phyloP scores from a whole-genome alignment of 164 flowering plant species.

The Tinospora cordifolia region DNA sequence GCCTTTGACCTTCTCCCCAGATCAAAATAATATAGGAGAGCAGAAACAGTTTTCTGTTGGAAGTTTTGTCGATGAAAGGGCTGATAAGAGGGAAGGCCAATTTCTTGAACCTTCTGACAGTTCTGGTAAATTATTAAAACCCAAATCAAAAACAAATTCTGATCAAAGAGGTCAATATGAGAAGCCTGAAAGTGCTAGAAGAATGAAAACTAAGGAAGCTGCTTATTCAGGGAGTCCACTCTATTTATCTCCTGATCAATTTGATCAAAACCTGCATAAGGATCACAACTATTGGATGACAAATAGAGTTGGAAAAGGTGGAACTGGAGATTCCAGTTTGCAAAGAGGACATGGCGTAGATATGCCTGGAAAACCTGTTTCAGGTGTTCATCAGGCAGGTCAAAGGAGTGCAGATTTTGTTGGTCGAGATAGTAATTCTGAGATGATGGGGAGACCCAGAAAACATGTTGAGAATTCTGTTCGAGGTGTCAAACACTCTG shows the following conservation, averaged over 20 bases:
- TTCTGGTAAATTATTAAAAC: slow-evolving; percentile 26
- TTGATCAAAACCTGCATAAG: slow-evolving; percentile 20
- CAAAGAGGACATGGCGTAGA: slow-evolving; percentile 25
- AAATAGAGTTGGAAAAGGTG: slow-evolving; percentile 27
- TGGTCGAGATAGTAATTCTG: slow-evolving; percentile 27
- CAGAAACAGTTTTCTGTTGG: slow-evolving; percentile 22
- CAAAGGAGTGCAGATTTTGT: slow-evolving; percentile 29
- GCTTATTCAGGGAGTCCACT: slow-evolving; percentile 21
- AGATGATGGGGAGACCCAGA: slow-evolving; percentile 30
- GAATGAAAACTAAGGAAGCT: slow-evolving; percentile 30
- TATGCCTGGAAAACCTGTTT: slow-evolving; percentile 28
- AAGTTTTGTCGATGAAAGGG: slow-evolving; percentile 28
- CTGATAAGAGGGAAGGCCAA: slow-evolving; percentile 23
- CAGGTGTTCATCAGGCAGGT: slow-evolving; percentile 36
- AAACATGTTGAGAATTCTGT: slow-evolving; percentile 32
- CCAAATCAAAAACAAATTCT: slow-evolving; percentile 45
- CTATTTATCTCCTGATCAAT: slow-evolving; percentile 30
- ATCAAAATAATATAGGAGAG: slow-evolving; percentile 28
- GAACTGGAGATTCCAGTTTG: slow-evolving; percentile 22
- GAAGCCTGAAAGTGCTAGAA: slow-evolving; percentile 39
- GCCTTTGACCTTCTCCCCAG: slow-evolving; percentile 20
- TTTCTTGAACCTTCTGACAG: slow-evolving; percentile 34
- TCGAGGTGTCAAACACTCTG: slow-evolving; percentile 29
- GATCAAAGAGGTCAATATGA: slow-evolving; percentile 32
- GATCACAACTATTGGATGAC: slow-evolving; percentile 20